phyloP scores from a whole-genome alignment of 257 asterid genomes.

The Marsdenia floribunda region DNA sequence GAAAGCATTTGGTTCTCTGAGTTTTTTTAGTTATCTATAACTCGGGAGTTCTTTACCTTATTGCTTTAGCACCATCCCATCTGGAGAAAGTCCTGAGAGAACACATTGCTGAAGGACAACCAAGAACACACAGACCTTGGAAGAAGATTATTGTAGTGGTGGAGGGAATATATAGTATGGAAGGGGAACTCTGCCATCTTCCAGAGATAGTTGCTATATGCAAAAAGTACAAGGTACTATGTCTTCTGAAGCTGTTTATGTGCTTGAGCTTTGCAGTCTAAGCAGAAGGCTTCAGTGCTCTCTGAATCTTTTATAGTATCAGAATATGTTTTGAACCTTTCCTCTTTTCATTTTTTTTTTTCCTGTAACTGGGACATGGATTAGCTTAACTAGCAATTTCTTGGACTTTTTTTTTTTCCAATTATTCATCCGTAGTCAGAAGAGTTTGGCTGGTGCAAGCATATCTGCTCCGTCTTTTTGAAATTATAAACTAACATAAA shows the following conservation, averaged over 20 bases:
- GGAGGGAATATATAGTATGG: conserved; percentile 99
- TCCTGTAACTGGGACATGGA: neutral
- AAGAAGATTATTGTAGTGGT: conserved; percentile 90
- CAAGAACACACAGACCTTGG: conserved; percentile 98
- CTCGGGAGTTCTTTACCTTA: conserved; percentile 19
- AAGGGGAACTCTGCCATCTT: conserved; percentile 94
- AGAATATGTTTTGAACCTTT: neutral
- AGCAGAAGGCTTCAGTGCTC: neutral
- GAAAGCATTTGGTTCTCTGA: conserved; percentile 5
- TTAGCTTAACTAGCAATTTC: neutral
- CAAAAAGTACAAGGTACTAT: conserved; percentile 88
- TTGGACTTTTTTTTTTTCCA: neutral
- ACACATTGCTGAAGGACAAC: conserved; percentile 93
- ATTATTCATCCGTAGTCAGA: neutral
- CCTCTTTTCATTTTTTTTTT: neutral
- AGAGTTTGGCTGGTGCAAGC: neutral
- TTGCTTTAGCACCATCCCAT: conserved; percentile 73
- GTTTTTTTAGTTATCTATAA: conserved; percentile 2
- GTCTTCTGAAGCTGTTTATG: conserved; percentile 4
- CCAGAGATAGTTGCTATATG: conserved; percentile 94
- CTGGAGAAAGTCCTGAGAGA: conserved; percentile 87
- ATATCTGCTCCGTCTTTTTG: neutral
- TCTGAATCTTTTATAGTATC: neutral
- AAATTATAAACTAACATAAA: neutral
- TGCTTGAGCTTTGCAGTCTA: neutral